Base-by-base conservation (phyloP, 805 yeast genomes). In the Brettanomyces naardenensis region DNA sequence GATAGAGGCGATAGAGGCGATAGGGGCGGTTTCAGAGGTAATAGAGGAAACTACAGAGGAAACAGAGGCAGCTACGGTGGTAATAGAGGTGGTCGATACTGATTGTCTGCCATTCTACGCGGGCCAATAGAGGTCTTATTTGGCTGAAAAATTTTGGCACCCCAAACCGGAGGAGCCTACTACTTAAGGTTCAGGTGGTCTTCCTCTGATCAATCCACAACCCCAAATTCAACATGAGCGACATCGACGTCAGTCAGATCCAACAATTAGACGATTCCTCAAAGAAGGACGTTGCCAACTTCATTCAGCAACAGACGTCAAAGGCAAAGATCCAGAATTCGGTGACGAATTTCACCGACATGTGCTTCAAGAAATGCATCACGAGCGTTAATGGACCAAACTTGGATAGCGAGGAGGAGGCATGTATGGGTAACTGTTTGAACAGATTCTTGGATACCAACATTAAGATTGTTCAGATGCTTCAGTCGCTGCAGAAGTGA, bases 321-420 rank as follows among this genome's bases (percentile, higher is more conserved):
- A 86, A 84, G 65, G 79, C 90, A 39, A 86, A 87, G 63, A 85
- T 89, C 22, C 95, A 87, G 59, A 71, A 74, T 65, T 77, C 94
- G 25, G 83, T 89, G 43, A 95, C 89, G 58, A 75, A 71, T 52
- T 87, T 86, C 72, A 88, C 96, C 20, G 89, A 87, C 55, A 69
- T 80, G 68, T 89, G 97, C 59, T 89, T 87, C 71, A 84, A 81
- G 58, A 83, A 84, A 62, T 89, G 97, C 61, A 72, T 87, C 37
- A 62, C 65, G 35, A 43, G 62, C 4, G 58, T 74, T 36, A 62
- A 66, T 35, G 61, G 65, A 40, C 71, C 72, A 22, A 67, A 66
- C 33, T 65, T 88, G 46, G 68, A 68, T 44, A 37, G 62, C 2
- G 58, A 59, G 39, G 97, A 89, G 60, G 83, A 80, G 47, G 60